Base-by-base conservation (phyloP, 164 flowering plant species). In the Vitis vinifera region DNA sequence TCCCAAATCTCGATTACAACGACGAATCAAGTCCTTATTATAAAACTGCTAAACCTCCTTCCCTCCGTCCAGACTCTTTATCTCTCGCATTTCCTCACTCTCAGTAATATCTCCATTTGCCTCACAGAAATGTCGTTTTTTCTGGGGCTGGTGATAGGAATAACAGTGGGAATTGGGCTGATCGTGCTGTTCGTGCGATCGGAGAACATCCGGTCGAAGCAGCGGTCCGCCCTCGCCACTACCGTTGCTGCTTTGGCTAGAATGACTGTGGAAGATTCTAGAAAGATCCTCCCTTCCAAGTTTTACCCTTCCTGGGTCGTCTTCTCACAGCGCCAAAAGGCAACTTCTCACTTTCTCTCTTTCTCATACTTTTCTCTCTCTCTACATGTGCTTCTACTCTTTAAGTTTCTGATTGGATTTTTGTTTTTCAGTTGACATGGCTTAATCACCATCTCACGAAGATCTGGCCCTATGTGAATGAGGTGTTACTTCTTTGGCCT, bases 401-500 rank as follows among this genome's bases (percentile, higher is more conserved):
- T 3, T 63, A 10, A 5, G 16, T 55, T 59, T 10, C 1, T 57
- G 51, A 5, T 63, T 17, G 58, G 59, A 55, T 71, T 29, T 16
- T 68, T 30, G 4, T 66, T 49, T 56, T 67, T 49, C 93, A 93
- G 98, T 86, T 94, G 77, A 83, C 63, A 66, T 96, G 99, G 99
- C 91, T 96, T 52, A 96, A 96, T 75, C 75, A 58, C 27, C 87
- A 91, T 8, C 89, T 96, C 10, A 72, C 78, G 1, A 96, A 96
- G 90, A 90, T 96, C 72, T 96, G 99, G 99, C 99, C 98, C 0
- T 92, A 84, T 77, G 91, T 96, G n/a, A 73, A 93, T 76, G 89
- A 93, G 97, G 99, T 92, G 58, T 7, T 48, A 60, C 37, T 61
- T 60, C 15, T 8, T n/a, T 62, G 9, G n/a, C 63, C 29, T 57